Evolutionary conservation across 2,329 filamentous ascomycete species (phyloP).

Genomic region (Alternaria angustiovoidea): DNA sequence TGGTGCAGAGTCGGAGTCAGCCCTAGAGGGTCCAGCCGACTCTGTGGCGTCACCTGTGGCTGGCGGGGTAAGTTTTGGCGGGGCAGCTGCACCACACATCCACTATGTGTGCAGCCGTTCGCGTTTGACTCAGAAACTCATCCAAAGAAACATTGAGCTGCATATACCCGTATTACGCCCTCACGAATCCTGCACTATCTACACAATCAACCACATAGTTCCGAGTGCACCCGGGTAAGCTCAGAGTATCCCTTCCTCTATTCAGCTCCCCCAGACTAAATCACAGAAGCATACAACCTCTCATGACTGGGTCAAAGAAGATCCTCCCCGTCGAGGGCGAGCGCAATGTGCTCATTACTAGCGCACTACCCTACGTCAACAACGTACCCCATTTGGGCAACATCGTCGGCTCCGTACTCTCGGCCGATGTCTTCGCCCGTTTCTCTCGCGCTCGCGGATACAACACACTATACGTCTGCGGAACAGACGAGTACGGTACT

Average conservation of each 20-base stretch:
- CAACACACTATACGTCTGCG: constrained; percentile 85
- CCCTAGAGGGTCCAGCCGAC: constrained; percentile 5
- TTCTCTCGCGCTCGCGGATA: constrained; percentile 82
- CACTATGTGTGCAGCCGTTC: constrained; percentile 14
- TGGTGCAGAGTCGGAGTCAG: constrained; percentile 4
- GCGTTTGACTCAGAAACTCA: constrained; percentile 35
- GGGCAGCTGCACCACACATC: constrained; percentile 27
- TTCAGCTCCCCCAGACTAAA: neutral
- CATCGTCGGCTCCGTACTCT: constrained; percentile 68
- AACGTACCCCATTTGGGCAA: constrained; percentile 75
- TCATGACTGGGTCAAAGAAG: constrained; percentile 49
- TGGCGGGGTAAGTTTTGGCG: constrained; percentile 33
- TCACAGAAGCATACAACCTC: constrained; percentile 6
- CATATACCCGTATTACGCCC: neutral
- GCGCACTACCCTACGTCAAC: constrained; percentile 86
- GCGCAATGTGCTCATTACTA: constrained; percentile 89
- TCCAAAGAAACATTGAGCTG: constrained; percentile 14
- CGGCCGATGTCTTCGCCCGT: constrained; percentile 78
- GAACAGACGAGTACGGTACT: constrained; percentile 93
- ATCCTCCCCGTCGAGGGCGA: constrained; percentile 65
- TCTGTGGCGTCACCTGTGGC: constrained; percentile 28
- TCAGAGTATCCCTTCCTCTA: rapidly evolving
- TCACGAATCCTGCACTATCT: neutral
- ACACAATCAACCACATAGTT: neutral
- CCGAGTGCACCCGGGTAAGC: neutral